Percentiles rank a stretch among this genome's conserved stretches.
Evolutionary conservation across 2,329 filamentous ascomycete genomes (phyloP).

Genomic region (Ceratocystis albifundus): DNA sequence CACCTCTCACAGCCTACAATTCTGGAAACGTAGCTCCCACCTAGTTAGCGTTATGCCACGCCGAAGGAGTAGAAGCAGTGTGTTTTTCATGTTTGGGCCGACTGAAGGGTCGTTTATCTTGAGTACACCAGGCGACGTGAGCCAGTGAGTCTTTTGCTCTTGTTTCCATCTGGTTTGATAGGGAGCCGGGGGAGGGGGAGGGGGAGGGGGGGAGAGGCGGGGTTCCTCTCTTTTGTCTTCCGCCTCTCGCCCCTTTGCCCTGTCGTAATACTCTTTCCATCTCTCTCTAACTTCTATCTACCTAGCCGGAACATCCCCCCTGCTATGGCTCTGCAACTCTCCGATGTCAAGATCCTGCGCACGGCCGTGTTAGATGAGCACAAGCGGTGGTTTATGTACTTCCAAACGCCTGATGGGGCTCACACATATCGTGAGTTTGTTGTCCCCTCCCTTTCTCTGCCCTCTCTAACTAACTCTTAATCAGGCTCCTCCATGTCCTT

Average conservation of each 20-base stretch:
- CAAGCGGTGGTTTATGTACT: conserved; percentile 21
- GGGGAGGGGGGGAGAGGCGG: no score
- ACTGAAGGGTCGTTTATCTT: conserved; percentile 17
- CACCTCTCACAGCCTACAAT: not conserved
- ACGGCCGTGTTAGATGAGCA: conserved; percentile 19
- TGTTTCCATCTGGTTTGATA: not conserved
- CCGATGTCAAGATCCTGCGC: conserved; percentile 14
- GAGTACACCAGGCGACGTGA: conserved; percentile 14
- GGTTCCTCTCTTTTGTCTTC: not conserved
- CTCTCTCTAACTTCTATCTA: not conserved
- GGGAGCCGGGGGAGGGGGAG: no score
- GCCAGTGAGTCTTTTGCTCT: conserved; percentile 15
- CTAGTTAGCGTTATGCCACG: conserved; percentile 1
- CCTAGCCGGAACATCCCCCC: conserved; percentile 16
- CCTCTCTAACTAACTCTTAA: not conserved
- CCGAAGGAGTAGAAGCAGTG: conserved; percentile 8
- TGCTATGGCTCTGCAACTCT: conserved; percentile 18
- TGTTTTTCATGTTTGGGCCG: conserved; percentile 20
- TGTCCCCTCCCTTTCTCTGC: not conserved
- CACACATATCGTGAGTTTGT: conserved; percentile 19
- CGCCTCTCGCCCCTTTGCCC: not conserved
- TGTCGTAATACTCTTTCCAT: not conserved
- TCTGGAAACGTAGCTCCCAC: not conserved
- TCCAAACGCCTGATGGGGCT: conserved; percentile 15
- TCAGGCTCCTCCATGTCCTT: conserved; percentile 21